Percentiles rank a stretch among this genome's conserved stretches.
phyloP scores from a whole-genome alignment of 805 yeast genomes.

The Blastobotrys peoriensis region DNA sequence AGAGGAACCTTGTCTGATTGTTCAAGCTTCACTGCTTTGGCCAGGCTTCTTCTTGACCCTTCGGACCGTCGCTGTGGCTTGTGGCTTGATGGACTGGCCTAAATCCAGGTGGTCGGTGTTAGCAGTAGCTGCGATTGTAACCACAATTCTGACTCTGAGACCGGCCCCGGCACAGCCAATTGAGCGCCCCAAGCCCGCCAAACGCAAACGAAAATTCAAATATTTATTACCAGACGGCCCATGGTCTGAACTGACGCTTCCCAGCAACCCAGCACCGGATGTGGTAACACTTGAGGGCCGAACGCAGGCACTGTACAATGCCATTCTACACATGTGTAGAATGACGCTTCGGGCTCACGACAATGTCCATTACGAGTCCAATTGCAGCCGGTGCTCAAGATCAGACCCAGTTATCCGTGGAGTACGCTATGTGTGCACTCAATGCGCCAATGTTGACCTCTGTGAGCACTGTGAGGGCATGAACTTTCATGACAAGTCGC shows the following conservation, averaged over 20 bases:
- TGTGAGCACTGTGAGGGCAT: slow-evolving; percentile 38
- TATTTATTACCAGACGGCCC: not conserved
- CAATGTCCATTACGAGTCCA: slow-evolving; percentile 1
- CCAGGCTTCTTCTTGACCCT: no score
- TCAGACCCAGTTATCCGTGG: slow-evolving; percentile 34
- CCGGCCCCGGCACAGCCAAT: no score
- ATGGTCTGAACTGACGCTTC: slow-evolving; percentile 1
- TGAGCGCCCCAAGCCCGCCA: not conserved
- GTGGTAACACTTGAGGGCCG: slow-evolving; percentile 1
- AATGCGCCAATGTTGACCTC: slow-evolving; percentile 45
- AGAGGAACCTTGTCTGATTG: no score
- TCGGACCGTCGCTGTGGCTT: no score
- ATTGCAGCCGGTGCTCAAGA: slow-evolving; percentile 31
- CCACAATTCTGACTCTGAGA: no score
- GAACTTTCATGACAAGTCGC: slow-evolving; percentile 19
- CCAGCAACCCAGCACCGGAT: not conserved
- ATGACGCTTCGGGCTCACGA: not conserved
- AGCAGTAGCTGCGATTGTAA: no score
- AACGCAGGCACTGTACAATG: slow-evolving; percentile 1
- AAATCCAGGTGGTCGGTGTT: no score
- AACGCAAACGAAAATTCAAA: not conserved
- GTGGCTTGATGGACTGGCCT: no score
- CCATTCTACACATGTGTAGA: not conserved
- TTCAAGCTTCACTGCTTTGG: no score
- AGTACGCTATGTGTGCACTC: slow-evolving; percentile 42